Conservation (phyloP, 2,329 filamentous ascomycete genomes). For the Botryotinia narcissicola region DNA sequence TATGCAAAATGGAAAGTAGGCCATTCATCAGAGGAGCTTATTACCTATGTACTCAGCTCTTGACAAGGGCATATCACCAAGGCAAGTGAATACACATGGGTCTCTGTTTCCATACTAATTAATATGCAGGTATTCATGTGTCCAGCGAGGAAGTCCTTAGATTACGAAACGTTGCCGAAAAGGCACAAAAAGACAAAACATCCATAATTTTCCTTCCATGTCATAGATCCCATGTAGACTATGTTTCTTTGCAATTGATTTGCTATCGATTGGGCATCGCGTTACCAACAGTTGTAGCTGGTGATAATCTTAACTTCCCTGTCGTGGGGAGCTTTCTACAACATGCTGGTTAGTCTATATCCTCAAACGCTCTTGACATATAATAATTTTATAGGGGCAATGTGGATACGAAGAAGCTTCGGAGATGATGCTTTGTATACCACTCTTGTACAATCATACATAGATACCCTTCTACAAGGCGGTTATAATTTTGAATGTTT, state of each 20-base stretch:
- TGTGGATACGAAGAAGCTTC: slow-evolving; percentile 94
- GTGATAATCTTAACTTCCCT: slow-evolving; percentile 95
- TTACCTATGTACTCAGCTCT: slow-evolving; percentile 80
- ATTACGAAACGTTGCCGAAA: slow-evolving; percentile 75
- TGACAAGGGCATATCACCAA: slow-evolving; percentile 93
- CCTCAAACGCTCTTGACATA: not conserved
- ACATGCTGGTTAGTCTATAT: slow-evolving; percentile 62
- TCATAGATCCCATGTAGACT: slow-evolving; percentile 93
- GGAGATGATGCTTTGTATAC: slow-evolving; percentile 88
- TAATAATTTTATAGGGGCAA: slow-evolving; percentile 56
- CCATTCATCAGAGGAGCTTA: slow-evolving; percentile 89
- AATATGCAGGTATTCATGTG: slow-evolving; percentile 70
- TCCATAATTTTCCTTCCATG: slow-evolving; percentile 95
- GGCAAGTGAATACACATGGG: slow-evolving; percentile 45
- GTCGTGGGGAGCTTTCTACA: slow-evolving; percentile 87
- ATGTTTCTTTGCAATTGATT: slow-evolving; percentile 90
- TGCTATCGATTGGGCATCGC: slow-evolving; percentile 91
- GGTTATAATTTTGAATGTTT: slow-evolving; percentile 98
- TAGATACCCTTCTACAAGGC: slow-evolving; percentile 85
- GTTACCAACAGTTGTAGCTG: slow-evolving; percentile 87
- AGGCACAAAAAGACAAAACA: slow-evolving; percentile 82
- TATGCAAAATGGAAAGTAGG: slow-evolving; percentile 98
- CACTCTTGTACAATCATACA: slow-evolving; percentile 92
- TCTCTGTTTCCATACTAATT: not conserved
- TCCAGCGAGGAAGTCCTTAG: slow-evolving; percentile 90